phyloP scores from a whole-genome alignment of 2,329 filamentous ascomycete species.

The Ilyonectria sp. region DNA sequence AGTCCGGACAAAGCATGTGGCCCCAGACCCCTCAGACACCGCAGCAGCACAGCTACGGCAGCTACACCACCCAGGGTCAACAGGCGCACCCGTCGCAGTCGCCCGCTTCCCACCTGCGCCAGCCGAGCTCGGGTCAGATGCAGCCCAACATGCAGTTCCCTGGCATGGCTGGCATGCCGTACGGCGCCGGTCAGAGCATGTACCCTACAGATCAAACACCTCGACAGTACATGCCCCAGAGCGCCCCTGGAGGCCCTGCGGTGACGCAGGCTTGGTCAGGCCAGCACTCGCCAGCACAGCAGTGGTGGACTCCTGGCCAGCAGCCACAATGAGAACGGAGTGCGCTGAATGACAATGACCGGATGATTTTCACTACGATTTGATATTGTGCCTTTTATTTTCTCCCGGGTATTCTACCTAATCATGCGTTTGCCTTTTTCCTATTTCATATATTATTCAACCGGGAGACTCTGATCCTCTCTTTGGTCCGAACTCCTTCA shows the following conservation, averaged over 20 bases:
- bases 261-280: conserved; percentile 69
- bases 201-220: conserved; percentile 75
- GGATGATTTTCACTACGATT: conserved; percentile 40
- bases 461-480: conserved; percentile 41
- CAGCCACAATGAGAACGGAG: conserved; percentile 56
- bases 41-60: conserved; percentile 70
- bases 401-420: conserved; percentile 33
- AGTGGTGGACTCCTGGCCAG: conserved; percentile 70
- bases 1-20: conserved; percentile 74
- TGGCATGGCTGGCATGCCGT: conserved; percentile 73
- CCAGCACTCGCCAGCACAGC: conserved; percentile 74
- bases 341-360: conserved; percentile 42
- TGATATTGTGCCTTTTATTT: conserved; percentile 29
- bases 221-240: conserved; percentile 78
- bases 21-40: conserved; percentile 76
- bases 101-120: conserved; percentile 73
- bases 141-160: conserved; percentile 74
- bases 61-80: conserved; percentile 68
- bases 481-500: conserved; percentile 47
- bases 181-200: conserved; percentile 70
- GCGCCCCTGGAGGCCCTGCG: conserved; percentile 65
- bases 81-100: conserved; percentile 68
- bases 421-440: conserved; percentile 34
- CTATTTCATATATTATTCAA: conserved; percentile 33
- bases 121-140: conserved; percentile 69